These are phyloP conservation scores for Cutaneotrichosporon cutaneum DNA, from an alignment of 1,284 basidiomycete genomes.

Conservation along the genomic window DNA sequence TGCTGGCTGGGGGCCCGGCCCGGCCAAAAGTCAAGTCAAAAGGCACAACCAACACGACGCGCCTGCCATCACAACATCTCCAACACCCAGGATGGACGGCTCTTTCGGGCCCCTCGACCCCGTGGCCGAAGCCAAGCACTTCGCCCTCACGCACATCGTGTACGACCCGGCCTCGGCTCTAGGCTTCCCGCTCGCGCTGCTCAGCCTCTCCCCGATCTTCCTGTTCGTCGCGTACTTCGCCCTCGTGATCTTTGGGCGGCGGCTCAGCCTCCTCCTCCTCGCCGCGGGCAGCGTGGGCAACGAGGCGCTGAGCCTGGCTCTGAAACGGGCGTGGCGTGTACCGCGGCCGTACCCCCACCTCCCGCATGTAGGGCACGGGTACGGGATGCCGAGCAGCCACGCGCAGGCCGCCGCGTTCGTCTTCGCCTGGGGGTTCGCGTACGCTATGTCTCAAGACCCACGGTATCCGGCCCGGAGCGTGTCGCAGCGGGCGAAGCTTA, in stretches of 20 bases:
- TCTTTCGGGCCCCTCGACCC: conserved; percentile 1
- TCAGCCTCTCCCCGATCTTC: conserved; percentile 51
- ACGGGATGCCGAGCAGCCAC: conserved; percentile 52
- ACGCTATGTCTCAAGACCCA: conserved; percentile 26
- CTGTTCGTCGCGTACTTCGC: conserved; percentile 53
- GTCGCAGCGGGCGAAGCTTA: not conserved
- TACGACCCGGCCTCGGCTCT: conserved; percentile 45
- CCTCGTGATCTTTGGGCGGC: conserved; percentile 45
- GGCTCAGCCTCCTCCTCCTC: conserved; percentile 42
- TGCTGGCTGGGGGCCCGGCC: conserved; percentile 4
- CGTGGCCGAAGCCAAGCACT: conserved; percentile 34
- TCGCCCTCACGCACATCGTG: conserved; percentile 47
- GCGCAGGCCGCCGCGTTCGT: conserved; percentile 47
- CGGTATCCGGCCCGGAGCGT: conserved; percentile 13
- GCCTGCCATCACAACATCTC: not conserved
- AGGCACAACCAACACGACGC: not conserved
- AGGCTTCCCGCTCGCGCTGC: conserved; percentile 48
- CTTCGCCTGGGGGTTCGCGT: conserved; percentile 45
- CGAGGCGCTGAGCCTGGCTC: conserved; percentile 37
- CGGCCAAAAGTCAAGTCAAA: not conserved
- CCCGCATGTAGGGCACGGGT: conserved; percentile 41
- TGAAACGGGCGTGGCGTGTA: conserved; percentile 38
- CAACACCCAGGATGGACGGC: not conserved
- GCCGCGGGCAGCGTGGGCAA: conserved; percentile 41
- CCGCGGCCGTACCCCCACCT: conserved; percentile 23